Evolutionary conservation across 345 rosid species (phyloP), one percentile per base, ranked within the genome.

Genomic region (Rhizophora apiculata): DNA sequence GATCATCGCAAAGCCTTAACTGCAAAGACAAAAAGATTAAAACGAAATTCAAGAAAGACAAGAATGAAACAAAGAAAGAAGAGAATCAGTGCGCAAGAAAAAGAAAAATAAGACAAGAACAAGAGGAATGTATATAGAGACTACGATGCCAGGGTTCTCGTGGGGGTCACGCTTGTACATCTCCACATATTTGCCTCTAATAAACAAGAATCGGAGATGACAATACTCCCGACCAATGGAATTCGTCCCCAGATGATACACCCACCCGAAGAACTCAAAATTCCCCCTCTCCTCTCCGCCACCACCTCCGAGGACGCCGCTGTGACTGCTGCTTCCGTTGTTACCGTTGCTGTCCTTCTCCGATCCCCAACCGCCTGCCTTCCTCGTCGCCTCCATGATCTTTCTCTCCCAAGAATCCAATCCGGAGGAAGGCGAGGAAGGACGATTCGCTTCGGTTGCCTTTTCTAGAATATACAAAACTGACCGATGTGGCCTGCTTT

Each of bases 91-190:
- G 36, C 6, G 22, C 5, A 53, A 53, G 19, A 52, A 36, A 27
- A 57, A 46, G 13, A 39, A 5, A 19, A 43, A 34, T 69, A 21
- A 29, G 57, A 36, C 20, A 48, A 26, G 43, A 52, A 31, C 43
- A 46, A 21, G 34, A 31, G 6, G 34, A 31, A 31, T 31, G 34
- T 31, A 6, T 5, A 31, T 31, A 31, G 57, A 63, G 43, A 89
- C 68, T 84, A 94, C 98, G 83, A 88, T 85, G 78, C 92, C 96
- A 18, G 90, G 92, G 56, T 77, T 83, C 73, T 91, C 90, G 26
- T 89, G 96, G 68, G 98, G 97, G 79, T 94, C 96, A 65, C 90
- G 85, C 76, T 85, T 94, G 76, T 91, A 91, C 99, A 95, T 87
- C 85, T 86, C 83, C 11, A 95, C 93, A 30, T 82, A 83, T 85